These are phyloP conservation scores for Rhodofomes roseus DNA, from an alignment of 1,284 basidiomycete species.

Conservation along the genomic window DNA sequence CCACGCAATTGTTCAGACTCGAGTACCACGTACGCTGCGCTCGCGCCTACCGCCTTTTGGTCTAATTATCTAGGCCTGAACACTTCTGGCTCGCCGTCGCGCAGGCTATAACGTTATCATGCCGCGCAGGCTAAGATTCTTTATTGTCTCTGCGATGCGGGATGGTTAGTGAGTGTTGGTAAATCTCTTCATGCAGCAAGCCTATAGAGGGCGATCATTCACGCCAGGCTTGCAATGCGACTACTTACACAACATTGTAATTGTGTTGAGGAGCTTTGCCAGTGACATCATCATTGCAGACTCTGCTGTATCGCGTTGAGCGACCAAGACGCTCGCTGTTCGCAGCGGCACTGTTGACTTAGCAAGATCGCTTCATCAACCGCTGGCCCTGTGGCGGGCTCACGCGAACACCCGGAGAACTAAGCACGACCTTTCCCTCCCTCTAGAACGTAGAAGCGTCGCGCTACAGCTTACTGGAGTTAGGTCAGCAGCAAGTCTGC, in stretches of 20 bases:
- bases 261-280: too few species aligned
- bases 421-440: not conserved
- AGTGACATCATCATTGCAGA: too few species aligned
- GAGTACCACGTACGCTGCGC: not conserved
- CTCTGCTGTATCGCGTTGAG: too few species aligned
- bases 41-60: not conserved
- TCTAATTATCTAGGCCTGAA: not conserved
- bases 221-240: not conserved
- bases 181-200: not conserved
- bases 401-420: not conserved
- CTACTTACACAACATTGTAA: too few species aligned
- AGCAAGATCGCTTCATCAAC: too few species aligned
- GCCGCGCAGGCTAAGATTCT: not conserved
- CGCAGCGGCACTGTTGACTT: too few species aligned
- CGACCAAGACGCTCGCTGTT: too few species aligned
- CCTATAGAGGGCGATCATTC: not conserved
- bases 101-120: not conserved
- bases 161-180: not conserved
- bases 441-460: not conserved
- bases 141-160: not conserved
- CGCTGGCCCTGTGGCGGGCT: too few species aligned
- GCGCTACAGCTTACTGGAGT: not conserved
- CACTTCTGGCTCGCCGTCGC: too few species aligned
- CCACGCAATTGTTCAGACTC: conserved; percentile 10
- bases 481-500: not conserved